Conservation (phyloP, 192 early-diverging fungal species). For the Backusella circina region DNA sequence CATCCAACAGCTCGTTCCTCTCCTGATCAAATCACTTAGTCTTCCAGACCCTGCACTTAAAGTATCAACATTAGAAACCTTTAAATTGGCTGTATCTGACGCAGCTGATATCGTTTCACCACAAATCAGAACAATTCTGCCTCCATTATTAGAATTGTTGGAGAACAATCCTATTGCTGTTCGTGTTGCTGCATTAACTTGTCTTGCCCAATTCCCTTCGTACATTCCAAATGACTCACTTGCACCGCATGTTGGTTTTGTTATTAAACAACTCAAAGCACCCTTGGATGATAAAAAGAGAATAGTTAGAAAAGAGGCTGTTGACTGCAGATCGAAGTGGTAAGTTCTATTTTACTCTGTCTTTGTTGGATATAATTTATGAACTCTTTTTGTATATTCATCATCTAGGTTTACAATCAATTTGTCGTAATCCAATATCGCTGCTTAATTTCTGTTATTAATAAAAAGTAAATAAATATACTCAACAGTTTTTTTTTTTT, state of each 20-base stretch:
- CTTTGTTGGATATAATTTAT: background rate
- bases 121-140: conserved; percentile 44
- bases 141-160: conserved; percentile 37
- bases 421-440: background rate
- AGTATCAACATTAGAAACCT: conserved; percentile 71
- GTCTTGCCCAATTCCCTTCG: conserved; percentile 63
- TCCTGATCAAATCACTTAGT: conserved; percentile 72
- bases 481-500: background rate
- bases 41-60: conserved; percentile 64
- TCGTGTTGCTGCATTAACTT: conserved; percentile 69
- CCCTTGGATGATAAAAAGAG: conserved; percentile 88
- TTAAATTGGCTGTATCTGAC: conserved; percentile 70
- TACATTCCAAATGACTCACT: conserved; percentile 58
- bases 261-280: conserved; percentile 59
- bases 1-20: conserved; percentile 60
- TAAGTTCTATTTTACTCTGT: conserved; percentile 19
- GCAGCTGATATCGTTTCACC: conserved; percentile 60
- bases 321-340: conserved; percentile 85
- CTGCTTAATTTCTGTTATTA: background rate
- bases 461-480: background rate
- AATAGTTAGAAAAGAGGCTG: conserved; percentile 82
- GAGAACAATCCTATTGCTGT: conserved; percentile 44
- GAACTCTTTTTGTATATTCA: background rate
- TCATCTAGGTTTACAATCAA: background rate
- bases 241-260: conserved; percentile 54